These are phyloP conservation scores for Fusarium marasasianum DNA, from an alignment of 2,329 filamentous ascomycete genomes.

Conservation along the genomic window DNA sequence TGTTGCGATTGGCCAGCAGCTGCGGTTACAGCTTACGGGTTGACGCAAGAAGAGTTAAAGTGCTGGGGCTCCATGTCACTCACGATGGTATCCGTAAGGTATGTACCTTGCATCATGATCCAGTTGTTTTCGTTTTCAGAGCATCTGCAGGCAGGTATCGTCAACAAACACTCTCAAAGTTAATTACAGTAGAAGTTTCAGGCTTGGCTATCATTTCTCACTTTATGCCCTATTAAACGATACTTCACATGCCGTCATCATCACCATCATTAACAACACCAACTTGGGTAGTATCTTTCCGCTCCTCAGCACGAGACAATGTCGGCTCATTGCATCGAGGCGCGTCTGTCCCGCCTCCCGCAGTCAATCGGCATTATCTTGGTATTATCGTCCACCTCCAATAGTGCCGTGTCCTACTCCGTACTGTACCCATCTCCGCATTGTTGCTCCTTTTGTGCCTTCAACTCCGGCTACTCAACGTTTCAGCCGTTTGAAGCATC, in stretches of 20 bases:
- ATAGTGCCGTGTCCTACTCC: neutral
- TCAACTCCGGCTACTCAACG: neutral
- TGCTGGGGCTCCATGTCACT: neutral
- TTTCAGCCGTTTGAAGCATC: constrained; percentile 2
- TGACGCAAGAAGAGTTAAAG: neutral
- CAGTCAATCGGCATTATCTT: neutral
- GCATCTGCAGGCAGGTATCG: neutral
- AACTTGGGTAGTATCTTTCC: neutral
- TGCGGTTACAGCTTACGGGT: constrained; percentile 3
- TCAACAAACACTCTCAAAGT: constrained; percentile 2
- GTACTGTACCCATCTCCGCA: constrained; percentile 13
- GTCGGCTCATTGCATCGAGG: constrained; percentile 27
- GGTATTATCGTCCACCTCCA: constrained; percentile 10
- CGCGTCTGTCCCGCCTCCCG: constrained; percentile 11
- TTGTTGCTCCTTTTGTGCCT: neutral
- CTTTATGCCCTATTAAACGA: neutral
- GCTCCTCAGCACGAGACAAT: constrained; percentile 13
- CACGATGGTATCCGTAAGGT: neutral
- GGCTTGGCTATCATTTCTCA: neutral
- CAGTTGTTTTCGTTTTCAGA: constrained; percentile 1
- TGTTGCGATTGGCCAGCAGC: constrained; percentile 21
- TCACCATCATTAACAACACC: neutral
- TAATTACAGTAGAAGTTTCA: neutral
- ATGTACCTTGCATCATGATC: neutral
- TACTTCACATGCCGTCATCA: neutral